phyloP scores from a whole-genome alignment of 768 basidiomycete genomes.

The Lentinula raphanica region DNA sequence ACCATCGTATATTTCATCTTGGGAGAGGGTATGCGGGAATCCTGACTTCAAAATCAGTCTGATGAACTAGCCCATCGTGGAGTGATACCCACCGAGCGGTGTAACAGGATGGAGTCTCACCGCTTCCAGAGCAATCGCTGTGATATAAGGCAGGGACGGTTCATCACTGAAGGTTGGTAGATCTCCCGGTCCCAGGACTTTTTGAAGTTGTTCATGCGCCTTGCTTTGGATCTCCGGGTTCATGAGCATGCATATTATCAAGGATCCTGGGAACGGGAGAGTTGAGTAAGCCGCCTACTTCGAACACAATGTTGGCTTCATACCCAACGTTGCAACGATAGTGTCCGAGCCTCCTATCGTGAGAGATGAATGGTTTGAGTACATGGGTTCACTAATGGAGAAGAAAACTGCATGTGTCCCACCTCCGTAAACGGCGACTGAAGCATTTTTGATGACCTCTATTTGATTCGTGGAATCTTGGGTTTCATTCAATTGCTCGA shows the following conservation, averaged over 20 bases:
- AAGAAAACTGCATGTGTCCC: background rate
- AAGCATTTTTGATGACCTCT: conserved; percentile 10
- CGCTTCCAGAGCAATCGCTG: conserved; percentile 24
- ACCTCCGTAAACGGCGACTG: conserved; percentile 26
- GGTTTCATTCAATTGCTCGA: conserved; percentile 1
- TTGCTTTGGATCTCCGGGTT: conserved; percentile 1
- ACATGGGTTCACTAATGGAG: too few relatives aligned
- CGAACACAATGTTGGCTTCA: background rate
- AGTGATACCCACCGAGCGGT: conserved; percentile 18
- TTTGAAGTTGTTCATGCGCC: conserved; percentile 1
- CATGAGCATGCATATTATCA: background rate
- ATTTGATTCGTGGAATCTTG: conserved; percentile 5
- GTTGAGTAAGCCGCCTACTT: background rate
- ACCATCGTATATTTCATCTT: conserved; percentile 4
- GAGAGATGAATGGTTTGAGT: background rate
- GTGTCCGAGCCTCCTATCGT: background rate
- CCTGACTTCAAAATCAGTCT: background rate
- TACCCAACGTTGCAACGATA: conserved; percentile 2
- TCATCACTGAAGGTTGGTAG: conserved; percentile 7
- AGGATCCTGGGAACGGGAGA: background rate
- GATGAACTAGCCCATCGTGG: conserved; percentile 9
- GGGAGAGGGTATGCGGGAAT: background rate
- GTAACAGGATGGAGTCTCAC: conserved; percentile 23
- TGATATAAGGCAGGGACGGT: conserved; percentile 23
- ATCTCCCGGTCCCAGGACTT: conserved; percentile 16